phyloP scores from a whole-genome alignment of 1,284 basidiomycete genomes.

The Moniliophthora roreri region DNA sequence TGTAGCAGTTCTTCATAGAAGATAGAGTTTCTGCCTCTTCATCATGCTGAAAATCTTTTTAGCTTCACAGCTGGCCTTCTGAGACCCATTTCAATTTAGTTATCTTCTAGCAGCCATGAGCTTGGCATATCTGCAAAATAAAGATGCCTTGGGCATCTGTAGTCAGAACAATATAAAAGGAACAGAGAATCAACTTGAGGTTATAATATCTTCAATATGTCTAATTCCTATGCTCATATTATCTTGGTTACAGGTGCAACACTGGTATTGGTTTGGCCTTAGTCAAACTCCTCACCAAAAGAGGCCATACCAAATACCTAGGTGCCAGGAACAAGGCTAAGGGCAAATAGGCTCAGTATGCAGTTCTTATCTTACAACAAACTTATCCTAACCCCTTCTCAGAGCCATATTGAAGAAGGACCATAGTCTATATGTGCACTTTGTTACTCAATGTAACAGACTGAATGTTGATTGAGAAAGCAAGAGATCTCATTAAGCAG shows the following conservation, averaged over 20 bases:
- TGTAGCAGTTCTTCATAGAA: no score
- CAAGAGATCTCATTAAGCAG: conserved; percentile 34
- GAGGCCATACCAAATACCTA: conserved; percentile 20
- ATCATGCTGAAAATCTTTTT: no score
- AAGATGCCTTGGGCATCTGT: no score
- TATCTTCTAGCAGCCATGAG: no score
- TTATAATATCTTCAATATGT: no score
- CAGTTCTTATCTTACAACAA: background rate
- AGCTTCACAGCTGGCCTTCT: no score
- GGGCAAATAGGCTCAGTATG: conserved; percentile 16
- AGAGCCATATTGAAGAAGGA: conserved; percentile 27
- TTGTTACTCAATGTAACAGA: conserved; percentile 35
- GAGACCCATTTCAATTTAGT: no score
- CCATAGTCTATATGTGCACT: conserved; percentile 27
- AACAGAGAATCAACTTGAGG: no score
- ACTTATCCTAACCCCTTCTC: background rate
- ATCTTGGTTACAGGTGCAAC: conserved; percentile 17
- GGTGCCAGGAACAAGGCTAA: conserved; percentile 16
- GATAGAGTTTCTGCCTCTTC: no score
- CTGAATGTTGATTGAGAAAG: conserved; percentile 30
- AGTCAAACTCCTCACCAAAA: conserved; percentile 17
- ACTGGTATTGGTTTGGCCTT: conserved; percentile 20
- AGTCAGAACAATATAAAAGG: no score
- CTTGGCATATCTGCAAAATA: no score
- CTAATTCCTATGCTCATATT: background rate